phyloP scores from a whole-genome alignment of 495 filamentous ascomycete genomes.

The Podospora tetraspora region DNA sequence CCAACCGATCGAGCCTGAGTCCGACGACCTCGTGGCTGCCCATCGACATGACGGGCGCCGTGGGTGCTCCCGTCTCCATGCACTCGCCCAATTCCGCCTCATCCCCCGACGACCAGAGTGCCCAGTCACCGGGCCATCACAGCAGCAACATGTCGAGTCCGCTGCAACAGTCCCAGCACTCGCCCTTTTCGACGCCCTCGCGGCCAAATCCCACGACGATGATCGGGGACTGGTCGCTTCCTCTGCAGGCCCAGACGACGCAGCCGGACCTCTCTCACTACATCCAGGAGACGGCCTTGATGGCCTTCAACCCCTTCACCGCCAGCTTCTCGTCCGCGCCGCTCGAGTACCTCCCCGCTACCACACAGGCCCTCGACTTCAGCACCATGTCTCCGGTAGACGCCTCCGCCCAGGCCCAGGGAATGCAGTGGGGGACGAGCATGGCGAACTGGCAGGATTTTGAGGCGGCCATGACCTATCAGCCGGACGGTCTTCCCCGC shows the following conservation, averaged over 20 bases:
- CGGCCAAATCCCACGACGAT: slow-evolving; percentile 40
- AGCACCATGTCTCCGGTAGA: slow-evolving; percentile 57
- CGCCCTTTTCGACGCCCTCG: slow-evolving; percentile 41
- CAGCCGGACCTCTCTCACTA: slow-evolving; percentile 48
- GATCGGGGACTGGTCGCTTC: slow-evolving; percentile 50
- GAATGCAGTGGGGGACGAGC: slow-evolving; percentile 50
- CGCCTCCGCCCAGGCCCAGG: slow-evolving; percentile 51
- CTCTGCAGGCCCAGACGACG: slow-evolving; percentile 50
- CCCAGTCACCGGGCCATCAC: slow-evolving; percentile 39
- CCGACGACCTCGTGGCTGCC: slow-evolving; percentile 41
- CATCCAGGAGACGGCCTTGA: slow-evolving; percentile 45
- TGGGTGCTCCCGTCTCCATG: slow-evolving; percentile 29
- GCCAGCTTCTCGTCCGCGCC: slow-evolving; percentile 50
- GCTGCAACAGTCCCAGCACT: slow-evolving; percentile 41
- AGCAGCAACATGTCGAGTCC: slow-evolving; percentile 38
- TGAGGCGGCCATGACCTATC: slow-evolving; percentile 52
- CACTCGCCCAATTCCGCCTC: slow-evolving; percentile 40
- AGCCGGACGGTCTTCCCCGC: slow-evolving; percentile 49
- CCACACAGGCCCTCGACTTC: slow-evolving; percentile 62
- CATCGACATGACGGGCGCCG: slow-evolving; percentile 38
- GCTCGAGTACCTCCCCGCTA: slow-evolving; percentile 66
- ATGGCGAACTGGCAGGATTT: slow-evolving; percentile 72
- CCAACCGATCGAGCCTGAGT: slow-evolving; percentile 35
- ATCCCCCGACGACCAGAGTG: slow-evolving; percentile 43
- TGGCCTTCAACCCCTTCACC: slow-evolving; percentile 46